A percentile compares a stretch with the other conserved stretches of the same genome.
phyloP scores from a whole-genome alignment of 2,329 filamentous ascomycete species.

The Penicillium sp. region DNA sequence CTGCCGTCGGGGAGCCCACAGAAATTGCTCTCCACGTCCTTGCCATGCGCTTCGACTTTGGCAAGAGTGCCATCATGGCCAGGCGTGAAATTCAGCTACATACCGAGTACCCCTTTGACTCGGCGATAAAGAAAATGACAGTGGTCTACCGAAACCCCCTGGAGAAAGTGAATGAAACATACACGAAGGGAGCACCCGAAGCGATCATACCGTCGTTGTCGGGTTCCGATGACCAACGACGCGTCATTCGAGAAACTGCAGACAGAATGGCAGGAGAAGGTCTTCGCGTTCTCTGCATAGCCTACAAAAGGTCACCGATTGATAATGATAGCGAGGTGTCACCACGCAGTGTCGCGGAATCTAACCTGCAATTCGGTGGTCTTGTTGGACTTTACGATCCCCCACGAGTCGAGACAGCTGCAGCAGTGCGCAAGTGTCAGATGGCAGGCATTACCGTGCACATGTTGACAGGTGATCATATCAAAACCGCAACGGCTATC shows the following conservation, averaged over 20 bases:
- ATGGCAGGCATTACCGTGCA: conserved; percentile 61
- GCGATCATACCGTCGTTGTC: conserved; percentile 51
- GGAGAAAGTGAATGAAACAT: conserved; percentile 47
- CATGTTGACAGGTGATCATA: conserved; percentile 63
- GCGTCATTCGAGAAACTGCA: conserved; percentile 42
- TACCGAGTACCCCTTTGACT: conserved; percentile 68
- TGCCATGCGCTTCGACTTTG: conserved; percentile 61
- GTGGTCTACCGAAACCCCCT: conserved; percentile 56
- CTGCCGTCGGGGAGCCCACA: conserved; percentile 65
- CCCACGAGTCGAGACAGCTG: conserved; percentile 62
- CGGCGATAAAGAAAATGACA: conserved; percentile 68
- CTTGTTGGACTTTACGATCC: conserved; percentile 66
- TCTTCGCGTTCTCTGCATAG: conserved; percentile 63
- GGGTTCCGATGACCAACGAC: conserved; percentile 27
- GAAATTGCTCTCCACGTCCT: conserved; percentile 71
- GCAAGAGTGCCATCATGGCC: conserved; percentile 50
- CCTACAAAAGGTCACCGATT: conserved; percentile 42
- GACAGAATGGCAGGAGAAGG: conserved; percentile 64
- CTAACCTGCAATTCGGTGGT: conserved; percentile 59
- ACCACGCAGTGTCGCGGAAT: conserved; percentile 56
- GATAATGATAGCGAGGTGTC: conserved; percentile 36
- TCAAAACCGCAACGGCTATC: conserved; percentile 60
- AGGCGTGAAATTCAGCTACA: conserved; percentile 23
- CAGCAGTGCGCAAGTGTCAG: conserved; percentile 57
- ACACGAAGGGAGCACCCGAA: conserved; percentile 67